Percentiles rank a stretch among this genome's conserved stretches.
These are phyloP conservation scores for Fusarium sp. DNA, from an alignment of 2,329 filamentous ascomycete species.

Conservation along the genomic window DNA sequence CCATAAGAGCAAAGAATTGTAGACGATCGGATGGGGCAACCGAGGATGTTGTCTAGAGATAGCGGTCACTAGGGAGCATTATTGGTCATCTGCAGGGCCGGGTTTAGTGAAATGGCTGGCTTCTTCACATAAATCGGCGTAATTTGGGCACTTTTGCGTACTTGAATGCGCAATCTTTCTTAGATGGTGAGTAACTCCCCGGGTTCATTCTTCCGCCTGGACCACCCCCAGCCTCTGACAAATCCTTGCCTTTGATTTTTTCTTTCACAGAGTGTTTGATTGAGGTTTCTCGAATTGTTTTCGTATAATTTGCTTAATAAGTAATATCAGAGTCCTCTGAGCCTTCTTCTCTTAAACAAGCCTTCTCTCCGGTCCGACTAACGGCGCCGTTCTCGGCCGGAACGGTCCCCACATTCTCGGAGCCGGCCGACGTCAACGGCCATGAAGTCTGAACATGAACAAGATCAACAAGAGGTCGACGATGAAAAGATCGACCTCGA, in stretches of 20 bases:
- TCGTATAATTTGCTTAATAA: not conserved
- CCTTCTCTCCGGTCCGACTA: slow-evolving; percentile 22
- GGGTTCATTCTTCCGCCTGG: slow-evolving; percentile 40
- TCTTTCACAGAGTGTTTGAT: not conserved
- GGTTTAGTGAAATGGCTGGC: slow-evolving; percentile 5
- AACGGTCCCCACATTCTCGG: slow-evolving; percentile 41
- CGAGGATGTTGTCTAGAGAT: slow-evolving; percentile 21
- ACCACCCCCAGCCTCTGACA: slow-evolving; percentile 7
- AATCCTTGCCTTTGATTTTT: slow-evolving; percentile 15
- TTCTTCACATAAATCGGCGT: slow-evolving; percentile 27
- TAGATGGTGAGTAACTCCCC: slow-evolving; percentile 7
- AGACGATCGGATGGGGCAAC: slow-evolving; percentile 19
- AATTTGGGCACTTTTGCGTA: slow-evolving; percentile 2
- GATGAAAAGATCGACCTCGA: slow-evolving; percentile 40
- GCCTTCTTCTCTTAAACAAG: slow-evolving; percentile 7
- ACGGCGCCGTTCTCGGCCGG: slow-evolving; percentile 29
- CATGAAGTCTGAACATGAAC: slow-evolving; percentile 32
- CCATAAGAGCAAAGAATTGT: not conserved
- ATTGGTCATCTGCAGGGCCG: slow-evolving; percentile 35
- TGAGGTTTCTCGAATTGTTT: not conserved
- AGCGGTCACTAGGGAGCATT: not conserved
- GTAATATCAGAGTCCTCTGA: not conserved
- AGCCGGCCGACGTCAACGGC: slow-evolving; percentile 31
- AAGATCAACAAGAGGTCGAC: slow-evolving; percentile 12
- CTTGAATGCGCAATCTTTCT: slow-evolving; percentile 6